Evolutionary conservation across 2,329 filamentous ascomycete genomes (phyloP).

Genomic region (Cytospora schulzeri): DNA sequence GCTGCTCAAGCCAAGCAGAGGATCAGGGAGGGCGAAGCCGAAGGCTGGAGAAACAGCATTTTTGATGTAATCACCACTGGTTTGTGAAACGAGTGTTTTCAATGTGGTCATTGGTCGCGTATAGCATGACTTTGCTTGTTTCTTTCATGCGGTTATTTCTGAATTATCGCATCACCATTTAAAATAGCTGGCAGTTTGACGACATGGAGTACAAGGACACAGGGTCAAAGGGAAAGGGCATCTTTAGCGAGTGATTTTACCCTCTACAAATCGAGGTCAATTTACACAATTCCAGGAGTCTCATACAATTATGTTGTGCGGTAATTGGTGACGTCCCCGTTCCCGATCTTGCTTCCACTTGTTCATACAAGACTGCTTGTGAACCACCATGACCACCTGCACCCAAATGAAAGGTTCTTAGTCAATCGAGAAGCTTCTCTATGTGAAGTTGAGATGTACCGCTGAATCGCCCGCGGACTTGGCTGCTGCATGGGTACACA

Average conservation of each 20-base stretch:
- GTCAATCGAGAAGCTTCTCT: neutral
- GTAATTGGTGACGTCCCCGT: no score
- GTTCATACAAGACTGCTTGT: no score
- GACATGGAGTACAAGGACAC: neutral
- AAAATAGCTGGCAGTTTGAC: neutral
- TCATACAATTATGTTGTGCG: no score
- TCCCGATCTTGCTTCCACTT: no score
- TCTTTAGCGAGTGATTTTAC: neutral
- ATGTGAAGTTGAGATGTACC: no score
- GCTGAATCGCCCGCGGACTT: no score
- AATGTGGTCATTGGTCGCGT: neutral
- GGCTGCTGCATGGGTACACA: no score
- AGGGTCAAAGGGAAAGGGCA: neutral
- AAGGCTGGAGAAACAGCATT: conserved; percentile 84
- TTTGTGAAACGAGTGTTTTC: neutral
- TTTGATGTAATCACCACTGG: conserved; percentile 59
- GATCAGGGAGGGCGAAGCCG: conserved; percentile 71
- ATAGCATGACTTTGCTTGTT: no score
- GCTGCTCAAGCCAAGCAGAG: conserved; percentile 69
- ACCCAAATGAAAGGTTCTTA: neutral
- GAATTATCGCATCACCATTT: neutral
- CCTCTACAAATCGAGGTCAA: no score
- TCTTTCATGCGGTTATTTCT: neutral
- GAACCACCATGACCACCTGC: no score
- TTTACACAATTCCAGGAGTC: no score